Evolutionary conservation across 768 basidiomycete genomes (phyloP).

Genomic region (Termitomyces bulborhizus): DNA sequence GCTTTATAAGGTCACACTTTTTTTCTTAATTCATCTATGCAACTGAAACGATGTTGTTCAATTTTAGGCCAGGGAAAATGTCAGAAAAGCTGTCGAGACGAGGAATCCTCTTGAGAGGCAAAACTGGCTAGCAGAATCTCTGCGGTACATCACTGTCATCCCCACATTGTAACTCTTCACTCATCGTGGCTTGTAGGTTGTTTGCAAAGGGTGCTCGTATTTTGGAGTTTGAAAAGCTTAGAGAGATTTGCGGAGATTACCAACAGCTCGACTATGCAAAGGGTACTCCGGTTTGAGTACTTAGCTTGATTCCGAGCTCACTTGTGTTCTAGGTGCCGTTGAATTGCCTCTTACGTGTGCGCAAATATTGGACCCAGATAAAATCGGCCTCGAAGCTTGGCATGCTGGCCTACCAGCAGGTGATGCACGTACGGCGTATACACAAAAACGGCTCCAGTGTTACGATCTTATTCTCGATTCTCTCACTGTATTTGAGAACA

Average conservation of each 20-base stretch:
- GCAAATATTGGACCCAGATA: constrained; percentile 67
- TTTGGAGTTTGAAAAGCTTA: constrained; percentile 75
- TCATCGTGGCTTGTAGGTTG: constrained; percentile 40
- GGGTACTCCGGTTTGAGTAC: constrained; percentile 37
- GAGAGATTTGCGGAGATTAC: constrained; percentile 87
- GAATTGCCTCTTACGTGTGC: constrained; percentile 85
- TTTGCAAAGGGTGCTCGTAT: constrained; percentile 87
- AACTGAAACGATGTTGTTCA: not conserved
- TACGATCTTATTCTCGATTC: constrained; percentile 85
- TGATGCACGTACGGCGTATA: constrained; percentile 54
- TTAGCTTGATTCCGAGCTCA: not conserved
- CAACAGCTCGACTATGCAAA: constrained; percentile 77
- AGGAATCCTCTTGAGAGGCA: constrained; percentile 67
- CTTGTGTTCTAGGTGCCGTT: constrained; percentile 56
- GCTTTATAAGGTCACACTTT: constrained; percentile 74
- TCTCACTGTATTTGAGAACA: constrained; percentile 72
- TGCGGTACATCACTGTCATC: constrained; percentile 49
- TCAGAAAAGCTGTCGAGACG: constrained; percentile 85
- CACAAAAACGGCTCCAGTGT: constrained; percentile 60
- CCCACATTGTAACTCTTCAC: not conserved
- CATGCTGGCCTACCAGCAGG: constrained; percentile 47
- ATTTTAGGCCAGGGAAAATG: constrained; percentile 81
- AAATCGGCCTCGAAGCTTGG: constrained; percentile 74
- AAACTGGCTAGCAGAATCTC: constrained; percentile 78
- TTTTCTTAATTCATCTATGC: not conserved